Base-by-base conservation (phyloP, 164 flowering plant genomes). In the Brasenia schreberi region DNA sequence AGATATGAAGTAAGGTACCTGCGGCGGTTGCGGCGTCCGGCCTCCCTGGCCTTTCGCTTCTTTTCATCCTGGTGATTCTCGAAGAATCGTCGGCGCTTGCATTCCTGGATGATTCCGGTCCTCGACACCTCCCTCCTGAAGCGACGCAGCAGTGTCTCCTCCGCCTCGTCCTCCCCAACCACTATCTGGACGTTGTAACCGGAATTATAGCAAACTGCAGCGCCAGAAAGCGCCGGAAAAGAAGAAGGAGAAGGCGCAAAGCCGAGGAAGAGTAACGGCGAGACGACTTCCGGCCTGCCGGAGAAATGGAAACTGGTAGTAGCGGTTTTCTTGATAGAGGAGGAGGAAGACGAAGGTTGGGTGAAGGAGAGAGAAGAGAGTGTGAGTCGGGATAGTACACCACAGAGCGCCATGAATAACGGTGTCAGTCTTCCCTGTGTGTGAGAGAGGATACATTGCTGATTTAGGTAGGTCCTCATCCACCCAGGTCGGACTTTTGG, bases 81-180 rank as follows among this genome's bases (percentile, higher is more conserved):
- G 42, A 65, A 77, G 69, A 67, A 87, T 71, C 81, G 70, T 64
- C 92, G 72, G 59, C 90, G 74, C 83, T 73, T 84, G 66, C 81
- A 75, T 77, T 89, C 96, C 69, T 85, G 92, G 53, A 87, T 77
- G 18, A 89, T 77, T 4, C 92, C 92, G 43, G 90, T 87, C 62
- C 73, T 78, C 80, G 79, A 74, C 23, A 89, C 92, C 76, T 89
- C 88, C 64, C 89, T 74, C 58, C 85, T 69, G 69, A 87, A 87
- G 74, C 92, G 68, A 59, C 80, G 76, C 56, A 89, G 58, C 52
- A 85, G 81, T 76, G 76, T 75, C 72, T 87, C 96, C 65, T 89
- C 90, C 0, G 87, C 81, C 74, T 89, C 96, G 70, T 78, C 69
- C 4, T 87, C 96, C 4, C 83, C 89, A 53, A 83, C 87, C 3